phyloP scores from a whole-genome alignment of 2,329 filamentous ascomycete species.

The Tolypocladium endophyticum region DNA sequence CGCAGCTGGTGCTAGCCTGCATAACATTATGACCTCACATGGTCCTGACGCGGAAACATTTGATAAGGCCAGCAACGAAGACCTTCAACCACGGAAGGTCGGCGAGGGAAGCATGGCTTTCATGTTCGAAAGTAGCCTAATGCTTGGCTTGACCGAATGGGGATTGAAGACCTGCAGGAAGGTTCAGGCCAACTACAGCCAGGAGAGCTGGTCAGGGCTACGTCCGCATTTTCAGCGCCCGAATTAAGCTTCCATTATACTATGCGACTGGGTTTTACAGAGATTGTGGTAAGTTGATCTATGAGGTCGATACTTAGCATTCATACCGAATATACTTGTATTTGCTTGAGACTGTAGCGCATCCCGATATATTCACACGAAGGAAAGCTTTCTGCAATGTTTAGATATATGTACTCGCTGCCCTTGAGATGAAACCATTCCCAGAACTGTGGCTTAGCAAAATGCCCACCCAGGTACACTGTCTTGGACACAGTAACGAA shows the following conservation, averaged over 20 bases:
- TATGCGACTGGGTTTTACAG: neutral
- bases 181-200: constrained; percentile 36
- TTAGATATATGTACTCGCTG: too few species aligned
- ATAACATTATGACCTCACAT: constrained; percentile 63
- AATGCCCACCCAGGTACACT: too few species aligned
- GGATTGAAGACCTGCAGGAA: constrained; percentile 48
- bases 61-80: constrained; percentile 43
- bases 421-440: too few species aligned
- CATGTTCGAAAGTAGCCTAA: constrained; percentile 60
- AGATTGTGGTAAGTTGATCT: too few species aligned
- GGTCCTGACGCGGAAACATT: constrained; percentile 48
- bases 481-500: too few species aligned
- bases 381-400: constrained; percentile 3
- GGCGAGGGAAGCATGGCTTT: constrained; percentile 54
- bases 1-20: constrained; percentile 48
- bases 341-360: constrained; percentile 12
- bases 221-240: constrained; percentile 40
- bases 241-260: neutral
- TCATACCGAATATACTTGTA: too few species aligned
- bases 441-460: too few species aligned
- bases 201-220: constrained; percentile 68
- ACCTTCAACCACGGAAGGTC: constrained; percentile 45
- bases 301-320: too few species aligned
- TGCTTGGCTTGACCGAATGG: constrained; percentile 65
- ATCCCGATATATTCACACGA: constrained; percentile 28